phyloP scores from a whole-genome alignment of 2,329 filamentous ascomycete species.

The Ascosphaera acerosa region DNA sequence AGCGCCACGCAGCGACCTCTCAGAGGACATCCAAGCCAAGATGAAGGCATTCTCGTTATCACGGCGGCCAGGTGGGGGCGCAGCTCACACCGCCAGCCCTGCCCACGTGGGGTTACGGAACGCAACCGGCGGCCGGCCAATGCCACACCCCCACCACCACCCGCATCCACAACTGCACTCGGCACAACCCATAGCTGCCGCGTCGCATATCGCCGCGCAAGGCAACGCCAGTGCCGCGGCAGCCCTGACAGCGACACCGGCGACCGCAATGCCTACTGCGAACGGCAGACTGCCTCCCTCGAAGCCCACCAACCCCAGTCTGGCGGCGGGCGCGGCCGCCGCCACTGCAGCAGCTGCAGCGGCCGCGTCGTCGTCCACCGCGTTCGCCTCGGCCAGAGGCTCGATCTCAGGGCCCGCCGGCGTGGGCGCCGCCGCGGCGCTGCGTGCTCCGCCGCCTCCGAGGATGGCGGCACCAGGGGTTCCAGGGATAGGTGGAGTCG shows the following conservation, averaged over 20 bases:
- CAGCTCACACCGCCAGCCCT: neutral
- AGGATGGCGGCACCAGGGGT: too few species aligned
- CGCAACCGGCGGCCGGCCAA: too few species aligned
- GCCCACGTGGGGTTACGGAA: slow-evolving; percentile 25
- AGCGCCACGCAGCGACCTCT: slow-evolving; percentile 12
- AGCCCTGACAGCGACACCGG: neutral
- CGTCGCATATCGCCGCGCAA: slow-evolving; percentile 3
- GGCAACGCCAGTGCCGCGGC: neutral
- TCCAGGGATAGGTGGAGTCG: neutral
- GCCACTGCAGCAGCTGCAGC: neutral
- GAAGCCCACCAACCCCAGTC: neutral
- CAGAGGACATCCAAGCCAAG: slow-evolving; percentile 39
- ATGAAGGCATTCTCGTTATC: slow-evolving; percentile 46
- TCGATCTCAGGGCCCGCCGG: neutral
- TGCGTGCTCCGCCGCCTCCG: neutral
- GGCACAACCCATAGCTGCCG: slow-evolving; percentile 6
- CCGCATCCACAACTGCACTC: slow-evolving; percentile 13
- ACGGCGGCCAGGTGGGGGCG: slow-evolving; percentile 15
- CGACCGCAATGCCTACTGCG: neutral
- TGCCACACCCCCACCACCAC: slow-evolving; percentile 9
- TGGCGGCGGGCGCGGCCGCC: neutral
- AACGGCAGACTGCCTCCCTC: slow-evolving; percentile 1
- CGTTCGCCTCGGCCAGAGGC: neutral
- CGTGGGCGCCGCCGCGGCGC: neutral
- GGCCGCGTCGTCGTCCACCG: neutral